Percentiles rank a stretch among this genome's conserved stretches.
Conservation (phyloP, 805 yeast species). For the Martiniozyma abietophila region DNA sequence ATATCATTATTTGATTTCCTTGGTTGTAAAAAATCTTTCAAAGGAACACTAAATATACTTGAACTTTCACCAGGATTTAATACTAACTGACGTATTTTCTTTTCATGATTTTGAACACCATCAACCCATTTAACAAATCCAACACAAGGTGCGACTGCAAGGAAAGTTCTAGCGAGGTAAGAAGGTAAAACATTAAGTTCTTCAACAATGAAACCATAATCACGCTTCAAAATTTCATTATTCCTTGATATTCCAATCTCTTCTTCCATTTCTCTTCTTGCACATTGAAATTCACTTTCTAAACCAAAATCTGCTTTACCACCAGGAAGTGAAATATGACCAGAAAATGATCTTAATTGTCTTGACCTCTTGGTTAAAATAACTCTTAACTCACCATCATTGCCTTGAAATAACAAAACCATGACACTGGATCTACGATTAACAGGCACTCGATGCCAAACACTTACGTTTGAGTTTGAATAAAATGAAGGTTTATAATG, state of each 20-base stretch:
- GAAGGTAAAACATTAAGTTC: conserved; percentile 60
- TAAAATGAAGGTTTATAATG: conserved; percentile 28
- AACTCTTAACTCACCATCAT: conserved; percentile 66
- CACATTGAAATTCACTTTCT: conserved; percentile 61
- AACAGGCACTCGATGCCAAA: conserved; percentile 61
- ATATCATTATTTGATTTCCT: conserved; percentile 20
- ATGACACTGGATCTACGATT: conserved; percentile 72
- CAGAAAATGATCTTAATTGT: conserved; percentile 63
- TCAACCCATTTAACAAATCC: conserved; percentile 46
- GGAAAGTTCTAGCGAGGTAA: conserved; percentile 70
- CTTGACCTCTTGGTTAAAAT: conserved; percentile 72
- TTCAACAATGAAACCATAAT: conserved; percentile 51
- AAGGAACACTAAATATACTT: conserved; percentile 60
- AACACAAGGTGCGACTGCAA: conserved; percentile 76
- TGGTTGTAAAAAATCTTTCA: conserved; percentile 44
- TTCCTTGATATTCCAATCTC: conserved; percentile 67
- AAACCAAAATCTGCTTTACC: conserved; percentile 73
- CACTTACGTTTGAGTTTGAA: conserved; percentile 25
- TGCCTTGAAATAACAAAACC: conserved; percentile 62
- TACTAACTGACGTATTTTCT: conserved; percentile 23
- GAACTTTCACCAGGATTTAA: conserved; percentile 75
- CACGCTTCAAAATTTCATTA: conserved; percentile 32
- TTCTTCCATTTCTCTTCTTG: conserved; percentile 78
- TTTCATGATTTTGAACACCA: conserved; percentile 23
- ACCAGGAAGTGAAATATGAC: conserved; percentile 90